These are phyloP conservation scores for Taxillus chinensis DNA, from an alignment of 164 flowering plant species.

Conservation along the genomic window DNA sequence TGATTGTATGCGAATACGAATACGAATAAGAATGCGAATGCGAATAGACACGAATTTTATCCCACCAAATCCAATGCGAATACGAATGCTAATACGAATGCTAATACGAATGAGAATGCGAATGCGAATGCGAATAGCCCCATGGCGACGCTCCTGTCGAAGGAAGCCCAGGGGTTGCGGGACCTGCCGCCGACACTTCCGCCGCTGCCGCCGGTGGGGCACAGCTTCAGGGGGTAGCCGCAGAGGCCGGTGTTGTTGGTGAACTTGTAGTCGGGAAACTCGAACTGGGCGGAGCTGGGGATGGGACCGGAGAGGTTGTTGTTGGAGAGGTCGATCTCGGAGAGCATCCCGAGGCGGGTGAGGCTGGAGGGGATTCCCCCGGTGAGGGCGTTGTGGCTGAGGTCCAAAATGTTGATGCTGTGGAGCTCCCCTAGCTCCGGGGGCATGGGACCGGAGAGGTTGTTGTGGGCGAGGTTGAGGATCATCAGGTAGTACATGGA, in stretches of 20 bases:
- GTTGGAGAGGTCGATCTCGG: conserved; percentile 69
- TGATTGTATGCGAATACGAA: too few species aligned
- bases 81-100: too few species aligned
- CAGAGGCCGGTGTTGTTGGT: conserved; percentile 69
- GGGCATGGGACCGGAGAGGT: conserved; percentile 69
- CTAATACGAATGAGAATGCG: too few species aligned
- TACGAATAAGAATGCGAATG: too few species aligned
- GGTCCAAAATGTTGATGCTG: conserved; percentile 59
- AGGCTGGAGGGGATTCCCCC: conserved; percentile 65
- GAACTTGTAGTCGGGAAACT: conserved; percentile 43
- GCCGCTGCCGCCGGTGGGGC: conserved; percentile 19
- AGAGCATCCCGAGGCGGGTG: conserved; percentile 40
- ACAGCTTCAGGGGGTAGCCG: conserved; percentile 64
- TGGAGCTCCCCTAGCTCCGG: conserved; percentile 49
- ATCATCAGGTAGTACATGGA: conserved; percentile 50
- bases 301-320: conserved; percentile 66
- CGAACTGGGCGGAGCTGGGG: conserved; percentile 69
- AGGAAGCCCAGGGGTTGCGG: conserved; percentile 53
- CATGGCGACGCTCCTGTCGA: conserved; percentile 86
- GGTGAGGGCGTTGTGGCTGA: conserved; percentile 57
- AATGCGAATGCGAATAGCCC: conserved; percentile 70
- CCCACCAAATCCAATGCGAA: too few species aligned
- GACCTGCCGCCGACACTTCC: conserved; percentile 25
- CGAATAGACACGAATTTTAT: too few species aligned
- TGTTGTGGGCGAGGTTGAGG: conserved; percentile 81